Conservation (phyloP, 2,329 filamentous ascomycete genomes). For the Tolypocladium paradoxum region DNA sequence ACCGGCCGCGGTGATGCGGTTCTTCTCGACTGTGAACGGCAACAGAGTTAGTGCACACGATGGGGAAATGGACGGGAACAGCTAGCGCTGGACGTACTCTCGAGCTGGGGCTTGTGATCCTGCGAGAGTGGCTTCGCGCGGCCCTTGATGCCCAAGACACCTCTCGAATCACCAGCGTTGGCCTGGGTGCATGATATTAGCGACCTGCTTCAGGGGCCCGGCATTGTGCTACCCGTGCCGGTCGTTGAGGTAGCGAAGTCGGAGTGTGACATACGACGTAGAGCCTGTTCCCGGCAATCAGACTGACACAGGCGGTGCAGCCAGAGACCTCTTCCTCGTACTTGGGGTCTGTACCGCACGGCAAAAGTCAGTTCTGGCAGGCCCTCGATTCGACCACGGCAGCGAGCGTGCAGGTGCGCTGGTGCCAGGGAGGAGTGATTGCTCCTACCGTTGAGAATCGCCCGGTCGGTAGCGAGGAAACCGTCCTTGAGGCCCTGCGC, state of each 20-base stretch:
- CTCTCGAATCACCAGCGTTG: conserved; percentile 93
- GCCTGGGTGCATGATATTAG: conserved; percentile 43
- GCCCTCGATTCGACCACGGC: not conserved
- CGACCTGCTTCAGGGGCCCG: not conserved
- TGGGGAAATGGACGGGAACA: conserved; percentile 1
- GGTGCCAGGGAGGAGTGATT: not conserved
- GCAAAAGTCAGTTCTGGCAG: conserved; percentile 1
- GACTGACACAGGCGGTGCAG: conserved; percentile 85
- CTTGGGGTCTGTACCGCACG: conserved; percentile 60
- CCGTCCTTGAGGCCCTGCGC: conserved; percentile 96
- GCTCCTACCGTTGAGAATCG: conserved; percentile 78
- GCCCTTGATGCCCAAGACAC: conserved; percentile 91
- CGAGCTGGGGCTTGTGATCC: conserved; percentile 97
- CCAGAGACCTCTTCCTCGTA: conserved; percentile 98
- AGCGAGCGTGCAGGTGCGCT: not conserved
- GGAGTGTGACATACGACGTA: conserved; percentile 64
- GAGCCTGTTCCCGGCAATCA: conserved; percentile 86
- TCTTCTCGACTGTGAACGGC: conserved; percentile 66
- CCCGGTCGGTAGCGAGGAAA: conserved; percentile 89
- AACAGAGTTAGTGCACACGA: conserved; percentile 7
- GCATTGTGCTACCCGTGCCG: not conserved
- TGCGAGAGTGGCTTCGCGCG: conserved; percentile 97
- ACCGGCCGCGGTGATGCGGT: conserved; percentile 87
- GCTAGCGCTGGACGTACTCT: conserved; percentile 50
- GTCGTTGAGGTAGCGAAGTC: not conserved